Conservation (phyloP, 495 filamentous ascomycete species). For the Trichocladium antarcticum region DNA sequence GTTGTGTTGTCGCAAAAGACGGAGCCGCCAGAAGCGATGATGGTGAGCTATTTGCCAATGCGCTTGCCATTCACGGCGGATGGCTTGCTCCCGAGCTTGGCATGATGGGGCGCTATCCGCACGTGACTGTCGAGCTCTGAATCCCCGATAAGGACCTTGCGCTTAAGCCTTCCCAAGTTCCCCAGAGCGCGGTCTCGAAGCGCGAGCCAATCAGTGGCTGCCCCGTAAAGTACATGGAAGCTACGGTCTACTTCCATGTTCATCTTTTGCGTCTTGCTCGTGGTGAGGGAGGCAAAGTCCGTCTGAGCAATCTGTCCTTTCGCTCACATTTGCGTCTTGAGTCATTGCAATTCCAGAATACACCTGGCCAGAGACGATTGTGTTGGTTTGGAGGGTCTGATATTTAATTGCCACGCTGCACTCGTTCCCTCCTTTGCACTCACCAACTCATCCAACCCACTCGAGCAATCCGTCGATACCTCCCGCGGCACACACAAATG, state of each 20-base stretch:
- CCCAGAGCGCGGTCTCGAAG: background rate
- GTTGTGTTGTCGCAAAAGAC: background rate
- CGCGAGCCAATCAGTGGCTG: conserved; percentile 18
- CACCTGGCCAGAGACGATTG: background rate
- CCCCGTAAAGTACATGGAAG: conserved; percentile 26
- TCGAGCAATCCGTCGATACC: no score
- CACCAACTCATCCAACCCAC: no score
- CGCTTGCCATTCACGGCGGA: background rate
- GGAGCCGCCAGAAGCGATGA: background rate
- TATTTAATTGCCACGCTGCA: conserved; percentile 4
- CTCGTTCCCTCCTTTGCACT: no score
- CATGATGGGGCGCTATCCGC: background rate
- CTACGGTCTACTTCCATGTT: no score
- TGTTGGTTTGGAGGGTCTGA: background rate
- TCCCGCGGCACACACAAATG: conserved; percentile 7
- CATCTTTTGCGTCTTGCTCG: no score
- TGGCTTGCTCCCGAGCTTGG: conserved; percentile 10
- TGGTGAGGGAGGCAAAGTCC: conserved; percentile 14
- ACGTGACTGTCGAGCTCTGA: conserved; percentile 11
- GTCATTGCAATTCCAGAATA: conserved; percentile 11
- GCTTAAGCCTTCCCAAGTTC: background rate
- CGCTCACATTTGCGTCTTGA: conserved; percentile 16
- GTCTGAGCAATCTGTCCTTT: conserved; percentile 25
- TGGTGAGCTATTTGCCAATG: conserved; percentile 13
- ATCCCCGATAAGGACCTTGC: background rate